Evolutionary conservation across 371 early-diverging fungal genomes (phyloP).

Genomic region (Mucor sp.): DNA sequence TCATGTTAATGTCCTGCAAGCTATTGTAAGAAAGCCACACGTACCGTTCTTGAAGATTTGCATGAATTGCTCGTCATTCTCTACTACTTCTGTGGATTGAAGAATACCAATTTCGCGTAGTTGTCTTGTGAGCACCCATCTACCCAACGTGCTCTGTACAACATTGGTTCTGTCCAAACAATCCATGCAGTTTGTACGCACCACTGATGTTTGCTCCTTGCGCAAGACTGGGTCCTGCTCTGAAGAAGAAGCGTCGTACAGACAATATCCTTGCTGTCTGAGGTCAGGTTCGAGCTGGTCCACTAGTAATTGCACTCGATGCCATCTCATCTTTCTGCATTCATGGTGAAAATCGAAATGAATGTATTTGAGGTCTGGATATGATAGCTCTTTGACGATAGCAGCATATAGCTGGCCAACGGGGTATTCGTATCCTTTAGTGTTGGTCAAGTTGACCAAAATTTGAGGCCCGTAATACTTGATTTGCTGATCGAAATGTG

Average conservation of each 20-base stretch:
- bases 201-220: constrained; percentile 73
- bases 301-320: constrained; percentile 72
- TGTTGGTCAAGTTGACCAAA: constrained; percentile 89
- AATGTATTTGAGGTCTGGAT: constrained; percentile 67
- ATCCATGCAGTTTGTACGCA: constrained; percentile 99
- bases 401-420: constrained; percentile 76
- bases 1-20: not conserved
- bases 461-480: constrained; percentile 77
- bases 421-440: constrained; percentile 82
- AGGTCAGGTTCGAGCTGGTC: constrained; percentile 69
- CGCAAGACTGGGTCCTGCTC: not conserved
- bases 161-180: constrained; percentile 99
- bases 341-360: constrained; percentile 98
- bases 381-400: constrained; percentile 43
- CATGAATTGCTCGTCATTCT: constrained; percentile 50
- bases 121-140: constrained; percentile 67
- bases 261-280: constrained; percentile 54
- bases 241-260: constrained; percentile 8
- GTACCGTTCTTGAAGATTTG: constrained; percentile 1
- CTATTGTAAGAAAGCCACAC: not conserved
- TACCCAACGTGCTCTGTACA: constrained; percentile 91
- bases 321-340: constrained; percentile 90
- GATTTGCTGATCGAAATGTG: constrained; percentile 74
- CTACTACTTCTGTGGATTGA: constrained; percentile 59
- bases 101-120: constrained; percentile 67